Evolutionary conservation across 345 rosid species (phyloP).

Genomic region (Heritiera fomes): DNA sequence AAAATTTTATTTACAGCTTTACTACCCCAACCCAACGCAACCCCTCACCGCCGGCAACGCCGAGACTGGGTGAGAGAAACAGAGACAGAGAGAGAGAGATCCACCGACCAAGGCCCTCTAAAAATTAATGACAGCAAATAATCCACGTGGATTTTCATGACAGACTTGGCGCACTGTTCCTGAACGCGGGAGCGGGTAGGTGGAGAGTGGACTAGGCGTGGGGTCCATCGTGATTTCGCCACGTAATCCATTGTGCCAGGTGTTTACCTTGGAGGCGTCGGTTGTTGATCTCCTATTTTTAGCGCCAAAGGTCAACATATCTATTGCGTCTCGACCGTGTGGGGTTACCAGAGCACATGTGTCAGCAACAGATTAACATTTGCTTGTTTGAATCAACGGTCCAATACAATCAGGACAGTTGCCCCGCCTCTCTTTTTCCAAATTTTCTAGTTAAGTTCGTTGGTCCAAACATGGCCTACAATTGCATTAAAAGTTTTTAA

Average conservation of each 20-base stretch:
- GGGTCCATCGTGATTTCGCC: not conserved
- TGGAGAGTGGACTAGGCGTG: not conserved
- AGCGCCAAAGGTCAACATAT: not conserved
- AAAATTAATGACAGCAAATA: too few species aligned
- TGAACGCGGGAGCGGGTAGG: not conserved
- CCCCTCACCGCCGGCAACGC: too few species aligned
- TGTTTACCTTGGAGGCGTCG: too few species aligned
- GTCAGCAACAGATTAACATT: not conserved
- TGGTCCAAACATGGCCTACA: conserved; percentile 8
- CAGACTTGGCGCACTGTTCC: not conserved
- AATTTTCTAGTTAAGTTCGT: conserved; percentile 22
- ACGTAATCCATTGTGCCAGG: not conserved
- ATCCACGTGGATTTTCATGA: not conserved
- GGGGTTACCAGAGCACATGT: not conserved
- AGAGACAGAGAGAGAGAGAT: too few species aligned
- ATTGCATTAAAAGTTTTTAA: not conserved
- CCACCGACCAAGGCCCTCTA: too few species aligned
- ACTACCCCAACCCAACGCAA: too few species aligned
- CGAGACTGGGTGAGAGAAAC: too few species aligned
- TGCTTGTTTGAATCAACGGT: not conserved
- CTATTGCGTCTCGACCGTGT: not conserved
- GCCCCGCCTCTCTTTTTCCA: not conserved
- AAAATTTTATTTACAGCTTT: too few species aligned
- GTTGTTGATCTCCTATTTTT: not conserved
- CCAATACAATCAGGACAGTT: not conserved